Base-by-base conservation (phyloP, 345 rosid species). In the Hevea brasiliensis region DNA sequence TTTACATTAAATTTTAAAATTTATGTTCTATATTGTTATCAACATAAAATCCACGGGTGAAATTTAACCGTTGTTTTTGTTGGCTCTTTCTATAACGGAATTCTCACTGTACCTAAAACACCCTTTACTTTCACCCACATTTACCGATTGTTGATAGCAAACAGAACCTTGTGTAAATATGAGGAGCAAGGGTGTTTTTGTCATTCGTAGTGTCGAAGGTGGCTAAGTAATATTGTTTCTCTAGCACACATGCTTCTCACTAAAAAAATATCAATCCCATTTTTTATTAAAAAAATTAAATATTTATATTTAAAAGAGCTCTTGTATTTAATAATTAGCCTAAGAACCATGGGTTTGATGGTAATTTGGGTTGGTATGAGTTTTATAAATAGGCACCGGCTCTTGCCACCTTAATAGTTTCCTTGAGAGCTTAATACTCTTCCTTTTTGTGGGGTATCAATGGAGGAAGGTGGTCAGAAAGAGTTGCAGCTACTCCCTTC, bases 401-500 rank as follows among this genome's bases (percentile, higher is more conserved):
- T 55, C 32, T 65, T 67, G 61, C 73, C 86, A 42, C 65, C 72
- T 82, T 66, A 45, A 71, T 71, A 53, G 69, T 35, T 54, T 57
- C 60, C 59, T 60, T 53, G 76, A 24, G n/a, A 35, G 24, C 63
- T 44, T 32, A 23, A 24, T 32, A 7, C 42, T 47, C n/a, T 67
- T 24, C 29, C 14, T 51, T 35, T 61, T 15, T 21, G 53, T 21
- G 29, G 1, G 0, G 10, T 13, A 18, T 45, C 50, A 6, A 87
- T 89, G 91, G 91, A 83, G 77, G 86, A 84, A 17, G 86, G 89
- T 63, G 86, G 84, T 76, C 87, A 90, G 55, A 82, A 80, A 67
- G 98, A 88, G 78, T 85, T 94, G 54, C 98, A 94, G 79, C 89
- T 94, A 13, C 93, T 94, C 54, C 96, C 98, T 35, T 74, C 89